Evolutionary conservation across 164 flowering plant genomes (phyloP).

Genomic region (Malania oleifera): DNA sequence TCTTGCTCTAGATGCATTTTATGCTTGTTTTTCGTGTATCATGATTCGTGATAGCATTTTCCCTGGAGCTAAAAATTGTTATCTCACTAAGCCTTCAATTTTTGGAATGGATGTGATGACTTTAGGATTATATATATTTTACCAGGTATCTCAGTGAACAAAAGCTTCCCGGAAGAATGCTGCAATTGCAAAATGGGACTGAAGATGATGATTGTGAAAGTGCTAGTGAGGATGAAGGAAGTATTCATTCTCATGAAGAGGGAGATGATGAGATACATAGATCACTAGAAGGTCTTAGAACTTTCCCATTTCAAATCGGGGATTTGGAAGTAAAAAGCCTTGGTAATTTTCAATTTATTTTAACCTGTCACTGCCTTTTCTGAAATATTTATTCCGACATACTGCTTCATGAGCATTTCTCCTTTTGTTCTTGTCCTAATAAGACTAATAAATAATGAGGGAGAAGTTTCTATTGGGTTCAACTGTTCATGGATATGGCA

Average conservation of each 20-base stretch:
- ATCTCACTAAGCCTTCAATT: too few species aligned
- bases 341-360: constrained; percentile 45
- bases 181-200: constrained; percentile 37
- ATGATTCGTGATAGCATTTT: too few species aligned
- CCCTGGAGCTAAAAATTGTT: too few species aligned
- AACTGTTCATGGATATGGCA: neutral
- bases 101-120: neutral
- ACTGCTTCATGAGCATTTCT: too few species aligned
- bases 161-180: constrained; percentile 68
- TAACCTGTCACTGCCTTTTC: too few species aligned
- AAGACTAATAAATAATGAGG: neutral
- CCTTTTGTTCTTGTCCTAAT: too few species aligned
- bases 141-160: constrained; percentile 71
- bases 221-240: constrained; percentile 41
- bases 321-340: constrained; percentile 56
- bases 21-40: too few species aligned
- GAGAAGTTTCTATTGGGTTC: neutral
- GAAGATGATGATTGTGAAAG: constrained; percentile 28
- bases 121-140: constrained; percentile 6
- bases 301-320: constrained; percentile 44
- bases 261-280: constrained; percentile 20
- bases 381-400: too few species aligned
- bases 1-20: too few species aligned
- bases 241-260: constrained; percentile 37
- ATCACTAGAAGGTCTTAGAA: constrained; percentile 12